Evolutionary conservation across 2,329 filamentous ascomycete species (phyloP).

Genomic region (Zymoseptoria passerinii): DNA sequence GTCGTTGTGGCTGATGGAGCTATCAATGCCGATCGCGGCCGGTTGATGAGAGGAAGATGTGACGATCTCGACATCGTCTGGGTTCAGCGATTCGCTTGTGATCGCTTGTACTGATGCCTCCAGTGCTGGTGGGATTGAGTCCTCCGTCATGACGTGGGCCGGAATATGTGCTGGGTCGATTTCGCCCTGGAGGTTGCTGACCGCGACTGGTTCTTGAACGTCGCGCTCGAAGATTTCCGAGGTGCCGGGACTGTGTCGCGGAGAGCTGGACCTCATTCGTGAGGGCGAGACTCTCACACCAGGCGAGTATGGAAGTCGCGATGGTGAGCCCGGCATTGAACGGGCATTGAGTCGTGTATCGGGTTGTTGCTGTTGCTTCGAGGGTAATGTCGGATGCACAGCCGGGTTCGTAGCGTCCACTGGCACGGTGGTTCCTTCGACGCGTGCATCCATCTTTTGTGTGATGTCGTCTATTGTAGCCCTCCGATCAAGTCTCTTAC

Average conservation of each 20-base stretch:
- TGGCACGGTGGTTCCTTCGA: slow-evolving; percentile 3
- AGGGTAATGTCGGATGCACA: neutral
- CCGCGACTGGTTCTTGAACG: slow-evolving; percentile 60
- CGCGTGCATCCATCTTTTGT: slow-evolving; percentile 6
- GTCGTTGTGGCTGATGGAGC: slow-evolving; percentile 23
- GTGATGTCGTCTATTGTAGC: slow-evolving; percentile 12
- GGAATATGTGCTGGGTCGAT: slow-evolving; percentile 74
- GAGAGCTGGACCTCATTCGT: slow-evolving; percentile 59
- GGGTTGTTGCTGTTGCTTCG: slow-evolving; percentile 5
- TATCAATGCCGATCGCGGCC: slow-evolving; percentile 53
- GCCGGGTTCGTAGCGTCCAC: slow-evolving; percentile 3
- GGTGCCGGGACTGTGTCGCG: slow-evolving; percentile 68
- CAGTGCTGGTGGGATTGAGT: slow-evolving; percentile 83
- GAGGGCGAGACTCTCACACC: slow-evolving; percentile 23
- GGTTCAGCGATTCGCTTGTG: slow-evolving; percentile 74
- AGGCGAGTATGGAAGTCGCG: slow-evolving; percentile 17
- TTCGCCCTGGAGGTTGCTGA: slow-evolving; percentile 53
- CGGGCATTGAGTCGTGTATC: slow-evolving; percentile 10
- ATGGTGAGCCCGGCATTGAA: slow-evolving; percentile 19
- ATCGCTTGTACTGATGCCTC: slow-evolving; percentile 89
- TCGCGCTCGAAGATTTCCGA: slow-evolving; percentile 85
- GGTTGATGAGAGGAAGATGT: slow-evolving; percentile 79
- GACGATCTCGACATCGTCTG: slow-evolving; percentile 86
- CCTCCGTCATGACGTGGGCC: slow-evolving; percentile 86
- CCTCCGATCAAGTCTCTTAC: slow-evolving; percentile 10